Base-by-base conservation (phyloP, 345 rosid species). In the Lumnitzera littorea region DNA sequence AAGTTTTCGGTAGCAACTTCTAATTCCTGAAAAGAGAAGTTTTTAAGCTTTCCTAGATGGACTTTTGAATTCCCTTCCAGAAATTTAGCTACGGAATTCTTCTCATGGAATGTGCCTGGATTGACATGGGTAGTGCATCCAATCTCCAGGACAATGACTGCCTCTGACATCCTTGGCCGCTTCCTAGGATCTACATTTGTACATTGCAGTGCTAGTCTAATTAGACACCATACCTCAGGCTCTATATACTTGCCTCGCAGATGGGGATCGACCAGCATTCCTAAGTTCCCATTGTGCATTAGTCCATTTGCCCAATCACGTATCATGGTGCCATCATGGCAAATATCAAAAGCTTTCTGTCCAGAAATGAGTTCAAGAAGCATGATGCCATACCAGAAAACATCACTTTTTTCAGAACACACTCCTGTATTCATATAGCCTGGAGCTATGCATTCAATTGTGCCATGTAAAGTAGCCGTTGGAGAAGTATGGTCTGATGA, bases 321-420 rank as follows among this genome's bases (percentile, higher is more conserved):
- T 53, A 36, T 36, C 55, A 36, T 47, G 36, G 17, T 13, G 25
- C 5, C 0, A 12, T 5, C 16, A 50, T 3, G 48, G 43, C 16
- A 16, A n/a, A 16, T 13, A 16, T 36, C 10, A 4, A n/a, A 4
- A 62, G 0, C 0, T 17, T 7, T 2, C 43, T 55, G 53, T 11
- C 66, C 59, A 25, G 58, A 15, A 11, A 54, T 24, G 8, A 63
- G 13, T 27, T 24, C 36, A 53, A 47, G 43, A 63, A 63, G 29
- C 53, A 20, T 7, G 52, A 55, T 13, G 14, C 47, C 53, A n/a
- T 36, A 47, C 16, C 20, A 49, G 15, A 23, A 63, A 25, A 14
- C 67, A 47, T 63, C 58, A 25, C 23, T 55, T 60, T 46, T 63
- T 13, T 5, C 52, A 0, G 67, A 15, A 24, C n/a, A 53, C 29